Evolutionary conservation across 306 rosid genomes (phyloP).

Genomic region (Macrotyloma uniflorum): DNA sequence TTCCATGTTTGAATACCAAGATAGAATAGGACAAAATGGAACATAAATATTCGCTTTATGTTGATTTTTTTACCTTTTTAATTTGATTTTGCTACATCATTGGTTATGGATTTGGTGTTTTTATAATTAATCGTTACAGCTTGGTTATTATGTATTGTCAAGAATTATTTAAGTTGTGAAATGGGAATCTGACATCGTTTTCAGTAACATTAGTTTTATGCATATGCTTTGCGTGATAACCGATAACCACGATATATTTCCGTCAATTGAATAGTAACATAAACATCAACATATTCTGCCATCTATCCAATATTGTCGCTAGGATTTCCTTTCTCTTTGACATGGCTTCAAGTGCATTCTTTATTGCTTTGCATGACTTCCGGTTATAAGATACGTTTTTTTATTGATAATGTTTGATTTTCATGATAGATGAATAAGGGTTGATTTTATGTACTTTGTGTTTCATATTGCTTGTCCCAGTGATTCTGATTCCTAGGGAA

Average conservation of each 20-base stretch:
- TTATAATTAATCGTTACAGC: background rate
- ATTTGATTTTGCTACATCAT: background rate
- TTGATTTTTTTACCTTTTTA: background rate
- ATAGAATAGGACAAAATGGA: background rate
- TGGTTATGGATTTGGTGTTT: conserved; percentile 30
- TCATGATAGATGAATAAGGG: background rate
- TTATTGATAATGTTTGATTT: background rate
- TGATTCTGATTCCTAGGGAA: conserved; percentile 37
- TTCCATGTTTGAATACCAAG: conserved; percentile 14
- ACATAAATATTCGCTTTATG: background rate
- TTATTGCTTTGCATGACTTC: conserved; percentile 4
- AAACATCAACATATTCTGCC: background rate
- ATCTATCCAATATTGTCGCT: background rate
- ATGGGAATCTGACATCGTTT: background rate
- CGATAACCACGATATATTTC: background rate
- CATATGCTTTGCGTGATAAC: conserved; percentile 2
- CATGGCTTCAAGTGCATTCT: background rate
- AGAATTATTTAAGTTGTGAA: conserved; percentile 31
- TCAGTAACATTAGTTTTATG: background rate
- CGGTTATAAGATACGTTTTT: background rate
- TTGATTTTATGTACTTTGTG: conserved; percentile 33
- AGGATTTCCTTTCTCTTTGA: conserved; percentile 11
- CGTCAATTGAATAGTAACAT: background rate
- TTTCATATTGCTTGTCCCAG: conserved; percentile 35
- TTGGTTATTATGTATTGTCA: conserved; percentile 13